Evolutionary conservation across 306 rosid species (phyloP).

Genomic region (Begonia loranthoides): DNA sequence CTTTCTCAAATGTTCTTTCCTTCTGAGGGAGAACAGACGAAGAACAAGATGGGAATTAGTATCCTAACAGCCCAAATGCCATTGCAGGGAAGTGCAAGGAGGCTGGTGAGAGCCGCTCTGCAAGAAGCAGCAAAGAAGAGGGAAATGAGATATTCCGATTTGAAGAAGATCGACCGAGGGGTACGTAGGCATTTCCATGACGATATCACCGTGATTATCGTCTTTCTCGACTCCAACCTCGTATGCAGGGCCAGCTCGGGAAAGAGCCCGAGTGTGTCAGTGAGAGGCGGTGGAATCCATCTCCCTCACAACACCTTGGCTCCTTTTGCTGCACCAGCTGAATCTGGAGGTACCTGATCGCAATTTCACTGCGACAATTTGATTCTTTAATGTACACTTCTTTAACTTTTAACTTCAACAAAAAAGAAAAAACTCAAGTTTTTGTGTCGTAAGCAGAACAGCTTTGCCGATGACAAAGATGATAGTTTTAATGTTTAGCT

Average conservation of each 20-base stretch:
- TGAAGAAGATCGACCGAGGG: constrained; percentile 90
- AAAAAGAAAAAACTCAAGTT: background rate
- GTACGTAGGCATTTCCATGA: constrained; percentile 98
- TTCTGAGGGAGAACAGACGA: constrained; percentile 1
- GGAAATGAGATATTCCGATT: constrained; percentile 97
- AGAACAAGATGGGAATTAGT: background rate
- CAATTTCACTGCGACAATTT: background rate
- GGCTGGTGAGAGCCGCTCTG: constrained; percentile 71
- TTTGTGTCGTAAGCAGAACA: too few species aligned
- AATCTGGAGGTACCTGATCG: constrained; percentile 27
- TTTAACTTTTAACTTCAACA: constrained; percentile 29
- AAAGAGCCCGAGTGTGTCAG: constrained; percentile 44
- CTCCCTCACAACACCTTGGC: constrained; percentile 64
- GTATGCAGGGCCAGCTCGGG: constrained; percentile 65
- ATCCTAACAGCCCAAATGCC: constrained; percentile 6
- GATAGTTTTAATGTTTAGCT: too few species aligned
- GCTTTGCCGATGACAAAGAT: too few species aligned
- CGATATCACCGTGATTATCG: constrained; percentile 86
- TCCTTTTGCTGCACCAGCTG: constrained; percentile 44
- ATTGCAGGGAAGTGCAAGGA: constrained; percentile 93
- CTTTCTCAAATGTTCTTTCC: background rate
- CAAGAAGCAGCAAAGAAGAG: constrained; percentile 95
- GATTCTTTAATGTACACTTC: constrained; percentile 56
- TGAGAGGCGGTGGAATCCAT: constrained; percentile 80
- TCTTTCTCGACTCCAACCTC: constrained; percentile 65